Percentiles rank a stretch among this genome's conserved stretches.
phyloP scores from a whole-genome alignment of 1,284 basidiomycete species.

The Tilletia caries region DNA sequence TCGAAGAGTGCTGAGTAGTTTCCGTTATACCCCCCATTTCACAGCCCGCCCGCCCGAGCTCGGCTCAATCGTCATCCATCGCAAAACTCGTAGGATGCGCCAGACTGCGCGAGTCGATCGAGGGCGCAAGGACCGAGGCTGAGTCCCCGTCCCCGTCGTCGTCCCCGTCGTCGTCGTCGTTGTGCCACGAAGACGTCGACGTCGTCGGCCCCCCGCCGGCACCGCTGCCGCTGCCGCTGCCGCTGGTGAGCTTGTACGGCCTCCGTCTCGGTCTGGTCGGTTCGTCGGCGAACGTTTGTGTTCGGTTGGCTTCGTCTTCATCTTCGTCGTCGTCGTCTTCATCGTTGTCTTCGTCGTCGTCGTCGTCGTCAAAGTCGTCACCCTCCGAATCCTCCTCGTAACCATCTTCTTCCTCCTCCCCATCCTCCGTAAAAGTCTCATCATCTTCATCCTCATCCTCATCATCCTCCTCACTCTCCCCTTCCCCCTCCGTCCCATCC shows the following conservation, averaged over 20 bases:
- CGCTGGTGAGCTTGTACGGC: no score
- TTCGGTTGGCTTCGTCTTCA: not conserved
- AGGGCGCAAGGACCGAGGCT: not conserved
- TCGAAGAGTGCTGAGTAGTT: not conserved
- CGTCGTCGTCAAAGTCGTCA: constrained; percentile 19
- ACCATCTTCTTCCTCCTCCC: not conserved
- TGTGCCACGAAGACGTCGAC: no score
- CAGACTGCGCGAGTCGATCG: not conserved
- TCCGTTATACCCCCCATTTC: no score
- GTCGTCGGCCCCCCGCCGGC: no score
- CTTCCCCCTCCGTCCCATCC: not conserved
- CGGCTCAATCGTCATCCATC: not conserved
- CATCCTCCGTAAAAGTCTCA: not conserved
- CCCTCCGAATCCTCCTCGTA: constrained; percentile 6
- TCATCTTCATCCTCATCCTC: not conserved
- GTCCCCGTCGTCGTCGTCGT: not conserved
- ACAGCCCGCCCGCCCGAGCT: no score
- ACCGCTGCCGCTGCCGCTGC: no score
- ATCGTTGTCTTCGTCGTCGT: constrained; percentile 16
- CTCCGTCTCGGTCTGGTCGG: no score
- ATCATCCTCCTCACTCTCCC: not conserved
- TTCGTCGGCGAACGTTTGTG: no score
- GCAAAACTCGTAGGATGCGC: not conserved
- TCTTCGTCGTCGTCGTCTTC: constrained; percentile 5
- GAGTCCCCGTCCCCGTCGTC: not conserved